Conservation (phyloP, 306 rosid species). For the Sophora flavescens region DNA sequence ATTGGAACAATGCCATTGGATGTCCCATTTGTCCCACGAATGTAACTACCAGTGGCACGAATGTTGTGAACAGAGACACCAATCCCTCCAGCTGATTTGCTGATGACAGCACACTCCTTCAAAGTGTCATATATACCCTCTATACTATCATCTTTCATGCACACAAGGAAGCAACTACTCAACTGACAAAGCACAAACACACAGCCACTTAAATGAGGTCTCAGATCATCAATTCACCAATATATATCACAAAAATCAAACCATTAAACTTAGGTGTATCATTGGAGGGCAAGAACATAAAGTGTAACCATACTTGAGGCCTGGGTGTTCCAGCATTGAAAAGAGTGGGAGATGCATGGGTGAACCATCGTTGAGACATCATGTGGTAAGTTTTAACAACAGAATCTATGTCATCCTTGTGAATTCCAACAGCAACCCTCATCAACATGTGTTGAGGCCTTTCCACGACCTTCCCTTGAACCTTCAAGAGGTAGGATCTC, state of each 20-base stretch:
- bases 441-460: constrained; percentile 98
- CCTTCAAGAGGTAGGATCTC: constrained; percentile 91
- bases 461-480: constrained; percentile 85
- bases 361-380: constrained; percentile 98
- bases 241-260: no score
- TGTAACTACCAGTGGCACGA: constrained; percentile 72
- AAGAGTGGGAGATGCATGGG: constrained; percentile 97
- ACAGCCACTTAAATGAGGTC: background rate
- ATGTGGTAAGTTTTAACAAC: constrained; percentile 82
- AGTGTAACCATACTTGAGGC: constrained; percentile 67
- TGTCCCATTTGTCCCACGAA: constrained; percentile 73
- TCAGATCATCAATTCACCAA: background rate
- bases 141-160: constrained; percentile 78
- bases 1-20: no score
- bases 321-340: constrained; percentile 97
- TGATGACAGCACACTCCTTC: constrained; percentile 77
- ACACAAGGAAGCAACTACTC: constrained; percentile 79
- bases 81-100: constrained; percentile 82
- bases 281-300: background rate
- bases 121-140: constrained; percentile 77
- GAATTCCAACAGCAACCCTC: constrained; percentile 99
- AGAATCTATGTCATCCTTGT: constrained; percentile 86
- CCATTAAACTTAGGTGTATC: background rate
- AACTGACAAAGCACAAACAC: constrained; percentile 53
- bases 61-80: constrained; percentile 73